A percentile compares a stretch with the other conserved stretches of the same genome.
These are phyloP conservation scores for Ogataea minuta DNA, from an alignment of 805 yeast genomes.

Conservation along the genomic window DNA sequence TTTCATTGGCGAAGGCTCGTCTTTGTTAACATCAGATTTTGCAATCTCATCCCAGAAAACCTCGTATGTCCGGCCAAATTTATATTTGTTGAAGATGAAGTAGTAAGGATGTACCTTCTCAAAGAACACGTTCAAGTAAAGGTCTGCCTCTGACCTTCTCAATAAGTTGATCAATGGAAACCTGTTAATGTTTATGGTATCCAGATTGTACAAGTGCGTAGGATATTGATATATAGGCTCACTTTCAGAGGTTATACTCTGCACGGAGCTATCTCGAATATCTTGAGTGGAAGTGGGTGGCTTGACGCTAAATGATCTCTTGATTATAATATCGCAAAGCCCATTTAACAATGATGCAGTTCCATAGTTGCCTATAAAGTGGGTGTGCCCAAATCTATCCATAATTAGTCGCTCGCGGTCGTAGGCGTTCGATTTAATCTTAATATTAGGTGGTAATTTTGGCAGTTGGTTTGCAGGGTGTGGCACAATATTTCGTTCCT, in stretches of 20 bases:
- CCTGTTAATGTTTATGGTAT: conserved; percentile 31
- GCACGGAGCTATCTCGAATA: conserved; percentile 34
- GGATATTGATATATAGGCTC: conserved; percentile 36
- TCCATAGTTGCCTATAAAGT: conserved; percentile 46
- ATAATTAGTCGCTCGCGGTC: conserved; percentile 38
- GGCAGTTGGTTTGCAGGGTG: conserved; percentile 4
- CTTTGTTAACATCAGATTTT: conserved; percentile 10
- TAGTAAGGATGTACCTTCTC: conserved; percentile 44
- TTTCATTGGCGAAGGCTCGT: conserved; percentile 17
- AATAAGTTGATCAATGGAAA: conserved; percentile 41
- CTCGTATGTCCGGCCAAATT: conserved; percentile 36
- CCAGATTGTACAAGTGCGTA: conserved; percentile 33
- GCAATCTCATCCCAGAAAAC: conserved; percentile 39
- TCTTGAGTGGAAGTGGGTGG: conserved; percentile 37
- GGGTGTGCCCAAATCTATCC: conserved; percentile 46
- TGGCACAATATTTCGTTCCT: not conserved
- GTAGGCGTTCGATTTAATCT: conserved; percentile 20
- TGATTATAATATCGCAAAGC: conserved; percentile 42
- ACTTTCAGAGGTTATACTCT: conserved; percentile 35
- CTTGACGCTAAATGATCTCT: conserved; percentile 34
- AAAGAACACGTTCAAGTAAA: conserved; percentile 39
- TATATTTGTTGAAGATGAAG: conserved; percentile 38
- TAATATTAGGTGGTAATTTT: conserved; percentile 22
- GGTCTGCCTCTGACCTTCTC: conserved; percentile 35
- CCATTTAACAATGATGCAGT: conserved; percentile 44